Conservation (phyloP, 371 early-diverging fungal species). For the Zopfochytrium polystomum region DNA sequence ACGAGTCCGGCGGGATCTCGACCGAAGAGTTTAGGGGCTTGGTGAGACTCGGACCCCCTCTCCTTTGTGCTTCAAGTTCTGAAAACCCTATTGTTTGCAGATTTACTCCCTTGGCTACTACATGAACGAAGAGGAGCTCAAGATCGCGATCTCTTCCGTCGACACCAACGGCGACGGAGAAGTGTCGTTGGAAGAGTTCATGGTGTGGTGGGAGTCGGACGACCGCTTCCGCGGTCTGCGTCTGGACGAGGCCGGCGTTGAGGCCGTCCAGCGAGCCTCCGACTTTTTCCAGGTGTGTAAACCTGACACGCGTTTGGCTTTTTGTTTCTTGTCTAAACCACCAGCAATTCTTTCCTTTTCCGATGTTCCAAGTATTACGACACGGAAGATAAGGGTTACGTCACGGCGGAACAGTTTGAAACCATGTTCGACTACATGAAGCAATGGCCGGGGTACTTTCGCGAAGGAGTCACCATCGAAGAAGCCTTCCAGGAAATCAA, state of each 20-base stretch:
- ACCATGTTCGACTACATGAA: constrained; percentile 13
- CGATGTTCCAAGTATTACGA: constrained; percentile 11
- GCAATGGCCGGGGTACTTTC: neutral
- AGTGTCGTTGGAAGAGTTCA: constrained; percentile 17
- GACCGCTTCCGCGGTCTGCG: constrained; percentile 14
- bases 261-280: constrained; percentile 11
- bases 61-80: too few relatives aligned
- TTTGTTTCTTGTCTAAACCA: neutral
- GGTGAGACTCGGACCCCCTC: too few relatives aligned
- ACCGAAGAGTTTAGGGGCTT: too few relatives aligned
- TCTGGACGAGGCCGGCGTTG: neutral
- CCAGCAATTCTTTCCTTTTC: too few relatives aligned
- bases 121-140: constrained; percentile 11
- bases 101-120: constrained; percentile 24
- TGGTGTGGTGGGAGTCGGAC: constrained; percentile 16
- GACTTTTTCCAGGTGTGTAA: constrained; percentile 21
- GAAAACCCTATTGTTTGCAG: too few relatives aligned
- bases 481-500: constrained; percentile 4
- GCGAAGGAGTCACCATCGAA: constrained; percentile 2
- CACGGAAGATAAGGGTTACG: constrained; percentile 7
- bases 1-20: too few relatives aligned
- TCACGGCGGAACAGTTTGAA: constrained; percentile 6
- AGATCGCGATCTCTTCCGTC: constrained; percentile 13
- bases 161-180: constrained; percentile 19
- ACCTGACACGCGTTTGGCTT: neutral